phyloP scores from a whole-genome alignment of 2,329 filamentous ascomycete genomes.

The Fusarium temperatum region DNA sequence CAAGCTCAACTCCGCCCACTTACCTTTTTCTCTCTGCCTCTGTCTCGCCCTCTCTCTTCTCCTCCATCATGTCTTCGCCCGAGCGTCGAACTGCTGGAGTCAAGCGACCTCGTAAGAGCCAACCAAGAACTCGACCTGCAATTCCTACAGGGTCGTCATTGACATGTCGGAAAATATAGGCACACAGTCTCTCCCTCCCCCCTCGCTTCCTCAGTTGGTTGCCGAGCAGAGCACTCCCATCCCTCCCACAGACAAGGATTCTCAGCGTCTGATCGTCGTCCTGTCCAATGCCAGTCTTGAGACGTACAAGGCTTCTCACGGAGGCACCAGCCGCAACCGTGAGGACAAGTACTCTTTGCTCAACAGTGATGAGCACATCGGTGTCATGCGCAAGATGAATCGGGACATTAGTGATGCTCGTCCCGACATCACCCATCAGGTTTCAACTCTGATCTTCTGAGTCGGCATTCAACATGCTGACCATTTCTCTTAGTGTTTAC shows the following conservation, averaged over 20 bases:
- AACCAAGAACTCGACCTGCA: neutral
- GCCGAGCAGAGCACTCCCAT: constrained; percentile 93
- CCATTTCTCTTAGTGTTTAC: constrained; percentile 75
- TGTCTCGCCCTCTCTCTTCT: neutral
- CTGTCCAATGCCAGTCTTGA: constrained; percentile 97
- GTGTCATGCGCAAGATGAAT: constrained; percentile 99
- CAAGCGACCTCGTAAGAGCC: constrained; percentile 55
- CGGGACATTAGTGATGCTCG: constrained; percentile 97
- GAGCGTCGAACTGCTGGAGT: constrained; percentile 52
- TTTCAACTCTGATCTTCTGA: constrained; percentile 53
- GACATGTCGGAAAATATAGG: constrained; percentile 58
- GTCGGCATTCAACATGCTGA: constrained; percentile 59
- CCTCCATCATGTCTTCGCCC: constrained; percentile 50
- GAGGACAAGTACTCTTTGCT: constrained; percentile 98
- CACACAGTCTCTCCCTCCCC: constrained; percentile 94
- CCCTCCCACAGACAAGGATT: constrained; percentile 85
- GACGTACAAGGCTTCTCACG: constrained; percentile 91
- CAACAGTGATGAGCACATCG: constrained; percentile 99
- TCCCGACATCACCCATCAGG: constrained; percentile 98
- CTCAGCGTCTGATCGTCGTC: constrained; percentile 91
- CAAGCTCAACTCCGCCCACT: constrained; percentile 16
- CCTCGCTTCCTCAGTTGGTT: constrained; percentile 87
- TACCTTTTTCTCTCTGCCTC: constrained; percentile 1
- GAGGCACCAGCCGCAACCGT: constrained; percentile 70
- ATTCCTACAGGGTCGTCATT: constrained; percentile 13